These are phyloP conservation scores for Aspergillus hancockii DNA, from an alignment of 495 filamentous ascomycete species.

Conservation along the genomic window DNA sequence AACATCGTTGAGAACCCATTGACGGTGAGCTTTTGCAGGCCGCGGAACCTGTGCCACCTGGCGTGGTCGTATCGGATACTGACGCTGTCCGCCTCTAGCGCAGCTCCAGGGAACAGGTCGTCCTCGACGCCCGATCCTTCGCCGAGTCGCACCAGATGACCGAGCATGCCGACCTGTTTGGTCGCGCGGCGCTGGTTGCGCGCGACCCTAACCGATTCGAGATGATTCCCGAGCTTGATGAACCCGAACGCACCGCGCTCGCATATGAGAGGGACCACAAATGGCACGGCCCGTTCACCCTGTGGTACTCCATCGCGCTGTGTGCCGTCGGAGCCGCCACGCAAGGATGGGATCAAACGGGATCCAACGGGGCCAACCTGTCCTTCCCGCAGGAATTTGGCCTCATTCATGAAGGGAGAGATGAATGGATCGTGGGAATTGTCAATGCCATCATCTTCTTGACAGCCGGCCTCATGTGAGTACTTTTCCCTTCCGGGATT, in stretches of 20 bases:
- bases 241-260: slow-evolving; percentile 25
- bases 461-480: slow-evolving; percentile 36
- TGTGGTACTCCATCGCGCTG: slow-evolving; percentile 37
- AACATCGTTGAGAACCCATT: slow-evolving; percentile 49
- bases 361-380: slow-evolving; percentile 67
- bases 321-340: slow-evolving; percentile 39
- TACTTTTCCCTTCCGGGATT: slow-evolving; percentile 17
- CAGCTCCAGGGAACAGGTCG: slow-evolving; percentile 29
- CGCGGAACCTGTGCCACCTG: too few relatives aligned
- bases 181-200: slow-evolving; percentile 39
- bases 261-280: slow-evolving; percentile 34
- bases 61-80: too few relatives aligned
- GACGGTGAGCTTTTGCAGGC: slow-evolving; percentile 38
- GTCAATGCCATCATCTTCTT: slow-evolving; percentile 52
- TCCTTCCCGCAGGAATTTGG: slow-evolving; percentile 56
- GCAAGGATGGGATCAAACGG: slow-evolving; percentile 67
- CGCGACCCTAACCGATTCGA: slow-evolving; percentile 26
- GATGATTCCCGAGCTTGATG: slow-evolving; percentile 20
- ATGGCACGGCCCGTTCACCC: slow-evolving; percentile 36
- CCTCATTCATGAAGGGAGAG: slow-evolving; percentile 40
- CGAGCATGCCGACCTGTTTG: slow-evolving; percentile 45
- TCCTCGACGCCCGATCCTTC: slow-evolving; percentile 38
- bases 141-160: slow-evolving; percentile 40
- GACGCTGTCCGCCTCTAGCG: slow-evolving; percentile 26
- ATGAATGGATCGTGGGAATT: slow-evolving; percentile 60